Percentiles rank a stretch among this genome's conserved stretches.
Conservation (phyloP, 495 filamentous ascomycete genomes). For the Viridothelium virens region DNA sequence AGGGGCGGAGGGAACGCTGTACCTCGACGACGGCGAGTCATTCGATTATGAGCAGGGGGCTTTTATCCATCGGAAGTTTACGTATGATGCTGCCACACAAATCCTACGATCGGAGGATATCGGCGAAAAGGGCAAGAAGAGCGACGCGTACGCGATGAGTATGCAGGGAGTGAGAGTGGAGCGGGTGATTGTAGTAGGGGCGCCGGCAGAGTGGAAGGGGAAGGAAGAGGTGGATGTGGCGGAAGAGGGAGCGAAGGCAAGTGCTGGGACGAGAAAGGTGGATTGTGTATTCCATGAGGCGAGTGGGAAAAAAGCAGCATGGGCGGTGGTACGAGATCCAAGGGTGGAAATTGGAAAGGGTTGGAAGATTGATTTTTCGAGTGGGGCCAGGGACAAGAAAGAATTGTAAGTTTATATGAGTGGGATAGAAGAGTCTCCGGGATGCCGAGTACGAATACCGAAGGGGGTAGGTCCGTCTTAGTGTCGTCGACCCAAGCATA, state of each 20-base stretch:
- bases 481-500: too few species aligned
- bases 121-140: slow-evolving; percentile 47
- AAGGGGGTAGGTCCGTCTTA: too few species aligned
- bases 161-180: slow-evolving; percentile 74
- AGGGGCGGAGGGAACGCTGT: slow-evolving; percentile 72
- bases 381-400: slow-evolving; percentile 17
- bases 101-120: slow-evolving; percentile 49
- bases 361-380: slow-evolving; percentile 66
- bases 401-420: background rate
- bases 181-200: slow-evolving; percentile 72
- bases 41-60: slow-evolving; percentile 80
- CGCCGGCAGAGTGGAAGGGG: slow-evolving; percentile 60
- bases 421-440: background rate
- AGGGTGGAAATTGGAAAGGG: slow-evolving; percentile 66
- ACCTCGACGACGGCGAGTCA: slow-evolving; percentile 88
- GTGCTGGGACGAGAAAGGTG: slow-evolving; percentile 41
- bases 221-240: slow-evolving; percentile 61
- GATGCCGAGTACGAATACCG: too few species aligned
- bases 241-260: slow-evolving; percentile 55
- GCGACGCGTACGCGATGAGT: slow-evolving; percentile 62
- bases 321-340: slow-evolving; percentile 75
- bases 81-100: slow-evolving; percentile 44
- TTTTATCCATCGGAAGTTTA: slow-evolving; percentile 77
- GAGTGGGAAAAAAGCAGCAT: slow-evolving; percentile 56
- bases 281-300: slow-evolving; percentile 54